Base-by-base conservation (phyloP, 192 early-diverging fungal genomes). In the Dissophora globulifera region DNA sequence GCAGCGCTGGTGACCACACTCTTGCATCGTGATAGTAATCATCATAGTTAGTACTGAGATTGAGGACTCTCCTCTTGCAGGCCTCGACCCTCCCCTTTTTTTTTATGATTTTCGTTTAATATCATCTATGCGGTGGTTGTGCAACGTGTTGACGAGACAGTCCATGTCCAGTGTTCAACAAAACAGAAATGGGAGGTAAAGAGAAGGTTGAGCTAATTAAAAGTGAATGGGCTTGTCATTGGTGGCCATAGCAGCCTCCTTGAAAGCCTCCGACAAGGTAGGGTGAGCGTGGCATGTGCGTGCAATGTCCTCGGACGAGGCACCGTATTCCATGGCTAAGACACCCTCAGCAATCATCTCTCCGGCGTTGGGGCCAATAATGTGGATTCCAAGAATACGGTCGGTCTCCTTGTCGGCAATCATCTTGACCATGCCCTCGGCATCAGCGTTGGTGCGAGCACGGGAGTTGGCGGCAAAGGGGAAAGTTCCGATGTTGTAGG, bases 341-440 rank as follows among this genome's bases (percentile, higher is more conserved):
- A 92, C 94, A 58, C 94, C 96, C 86, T 99, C 97, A 60, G 94
- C 94, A 80, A 99, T 97, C 95, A 99, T 95, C 82, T 99, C 97
- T 78, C 97, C 97, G 60, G 97, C 97, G 82, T 95, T 95, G 54
- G 95, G 93, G 45, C 96, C 96, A 55, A 99, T 97, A 78, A 99
- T 98, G 87, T 99, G 97, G 47, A 96, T 93, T 69, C 97, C 96
- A 20, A 99, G 86, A 43, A 99, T 95, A 41, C 92, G 89, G 83
- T 98, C 96, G 9, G 98, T 95, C 84, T 97, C 91, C 50, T 91
- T 89, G 59, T 99, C 96, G 56, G 93, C 89, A 80, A 99, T 96
- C 68, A 99, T 88, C 88, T 99, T 99, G 84, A 99, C 91, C 48
- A 91, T 78, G 55, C 98, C 98, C 53, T 98, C 95, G 30, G 88